A percentile compares a stretch with the other conserved stretches of the same genome.
Evolutionary conservation across 306 rosid genomes (phyloP).

Genomic region (Sphenostylis stenocarpa): DNA sequence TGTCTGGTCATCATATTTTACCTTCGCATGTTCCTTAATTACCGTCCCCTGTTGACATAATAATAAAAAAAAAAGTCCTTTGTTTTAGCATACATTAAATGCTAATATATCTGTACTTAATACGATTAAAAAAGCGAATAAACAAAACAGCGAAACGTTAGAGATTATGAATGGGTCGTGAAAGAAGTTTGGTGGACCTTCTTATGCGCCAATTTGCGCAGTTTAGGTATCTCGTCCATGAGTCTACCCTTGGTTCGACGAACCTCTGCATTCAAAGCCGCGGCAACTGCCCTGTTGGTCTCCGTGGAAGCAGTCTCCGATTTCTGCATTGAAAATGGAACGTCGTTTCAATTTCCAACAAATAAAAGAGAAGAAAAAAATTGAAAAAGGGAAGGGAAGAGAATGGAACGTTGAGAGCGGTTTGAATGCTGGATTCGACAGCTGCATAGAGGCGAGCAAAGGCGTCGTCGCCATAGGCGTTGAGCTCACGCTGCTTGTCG

Average conservation of each 20-base stretch:
- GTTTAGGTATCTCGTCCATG: slow-evolving; percentile 83
- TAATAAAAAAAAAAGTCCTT: background rate
- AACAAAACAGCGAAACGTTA: background rate
- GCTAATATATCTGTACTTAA: background rate
- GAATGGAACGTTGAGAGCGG: slow-evolving; percentile 42
- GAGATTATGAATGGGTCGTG: background rate
- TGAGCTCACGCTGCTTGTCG: slow-evolving; percentile 70
- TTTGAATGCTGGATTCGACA: slow-evolving; percentile 52
- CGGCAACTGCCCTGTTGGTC: slow-evolving; percentile 41
- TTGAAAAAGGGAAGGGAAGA: background rate
- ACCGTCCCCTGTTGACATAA: too few species aligned
- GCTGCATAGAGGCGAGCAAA: slow-evolving; percentile 59
- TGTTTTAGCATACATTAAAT: too few species aligned
- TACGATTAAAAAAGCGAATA: background rate
- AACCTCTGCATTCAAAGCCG: slow-evolving; percentile 54
- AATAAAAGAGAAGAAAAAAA: background rate
- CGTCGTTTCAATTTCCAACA: background rate
- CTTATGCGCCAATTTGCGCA: slow-evolving; percentile 61
- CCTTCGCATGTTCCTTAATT: too few species aligned
- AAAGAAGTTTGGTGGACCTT: slow-evolving; percentile 48
- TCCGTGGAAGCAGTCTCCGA: slow-evolving; percentile 40
- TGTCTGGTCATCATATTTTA: too few species aligned
- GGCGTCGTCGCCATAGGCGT: slow-evolving; percentile 66
- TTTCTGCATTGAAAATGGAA: slow-evolving; percentile 37
- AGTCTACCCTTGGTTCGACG: slow-evolving; percentile 54